phyloP scores from a whole-genome alignment of 208 protist species.

The Trypanosoma mega region DNA sequence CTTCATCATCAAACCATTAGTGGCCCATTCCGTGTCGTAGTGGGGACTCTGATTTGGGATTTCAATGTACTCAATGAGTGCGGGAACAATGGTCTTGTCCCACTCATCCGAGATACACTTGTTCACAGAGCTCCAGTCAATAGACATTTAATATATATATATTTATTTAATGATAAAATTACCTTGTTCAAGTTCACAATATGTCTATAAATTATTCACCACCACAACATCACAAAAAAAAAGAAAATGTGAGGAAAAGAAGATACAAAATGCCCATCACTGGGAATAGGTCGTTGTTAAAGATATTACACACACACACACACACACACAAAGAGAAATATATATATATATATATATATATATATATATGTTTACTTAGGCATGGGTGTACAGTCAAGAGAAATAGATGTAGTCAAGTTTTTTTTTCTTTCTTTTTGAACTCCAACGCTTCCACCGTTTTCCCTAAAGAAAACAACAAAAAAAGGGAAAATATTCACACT shows the following conservation, averaged over 20 bases:
- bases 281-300: background rate
- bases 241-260: slow-evolving; percentile 1
- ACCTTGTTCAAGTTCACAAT: background rate
- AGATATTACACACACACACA: too few relatives aligned
- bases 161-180: background rate
- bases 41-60: slow-evolving; percentile 93
- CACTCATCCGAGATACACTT: slow-evolving; percentile 66
- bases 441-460: too few relatives aligned
- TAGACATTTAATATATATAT: slow-evolving; percentile 13
- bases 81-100: slow-evolving; percentile 81
- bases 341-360: slow-evolving; percentile 11
- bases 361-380: background rate
- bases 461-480: too few relatives aligned
- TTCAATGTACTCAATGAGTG: slow-evolving; percentile 86
- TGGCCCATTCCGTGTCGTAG: slow-evolving; percentile 86
- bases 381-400: too few relatives aligned
- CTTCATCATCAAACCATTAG: slow-evolving; percentile 87
- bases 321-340: background rate
- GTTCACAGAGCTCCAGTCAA: slow-evolving; percentile 54
- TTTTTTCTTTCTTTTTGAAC: slow-evolving; percentile 2
- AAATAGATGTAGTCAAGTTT: too few relatives aligned
- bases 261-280: background rate
- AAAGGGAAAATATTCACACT: too few relatives aligned
- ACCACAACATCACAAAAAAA: slow-evolving; percentile 7
- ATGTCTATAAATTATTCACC: too few relatives aligned